A percentile compares a stretch with the other conserved stretches of the same genome.
phyloP scores from a whole-genome alignment of 805 yeast species.

The Ogataea paraovalis region DNA sequence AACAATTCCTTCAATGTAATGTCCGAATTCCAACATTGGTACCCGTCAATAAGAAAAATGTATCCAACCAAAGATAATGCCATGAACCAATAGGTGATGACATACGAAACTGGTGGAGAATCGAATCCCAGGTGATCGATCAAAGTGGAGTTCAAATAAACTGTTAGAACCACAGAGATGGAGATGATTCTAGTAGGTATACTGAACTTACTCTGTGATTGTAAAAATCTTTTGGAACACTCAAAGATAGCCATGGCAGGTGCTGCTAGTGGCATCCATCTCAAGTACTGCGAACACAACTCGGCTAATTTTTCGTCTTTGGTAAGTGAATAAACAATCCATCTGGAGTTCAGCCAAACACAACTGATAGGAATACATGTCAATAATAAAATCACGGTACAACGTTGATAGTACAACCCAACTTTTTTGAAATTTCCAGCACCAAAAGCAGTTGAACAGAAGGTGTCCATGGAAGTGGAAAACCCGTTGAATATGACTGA shows the following conservation, averaged over 20 bases:
- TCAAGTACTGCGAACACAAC: slow-evolving; percentile 53
- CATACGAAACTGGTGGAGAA: slow-evolving; percentile 72
- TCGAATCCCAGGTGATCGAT: slow-evolving; percentile 62
- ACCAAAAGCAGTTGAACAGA: slow-evolving; percentile 75
- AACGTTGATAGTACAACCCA: slow-evolving; percentile 63
- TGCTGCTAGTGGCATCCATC: slow-evolving; percentile 51
- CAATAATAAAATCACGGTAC: slow-evolving; percentile 49
- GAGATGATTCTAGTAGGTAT: slow-evolving; percentile 66
- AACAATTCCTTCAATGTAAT: slow-evolving; percentile 31
- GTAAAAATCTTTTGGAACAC: slow-evolving; percentile 67
- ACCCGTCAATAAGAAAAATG: slow-evolving; percentile 55
- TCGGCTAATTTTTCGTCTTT: slow-evolving; percentile 37
- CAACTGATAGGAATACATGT: slow-evolving; percentile 51
- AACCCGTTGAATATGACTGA: slow-evolving; percentile 71
- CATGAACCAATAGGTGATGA: slow-evolving; percentile 67
- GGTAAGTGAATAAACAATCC: slow-evolving; percentile 39
- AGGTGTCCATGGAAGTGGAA: slow-evolving; percentile 68
- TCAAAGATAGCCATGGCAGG: slow-evolving; percentile 69
- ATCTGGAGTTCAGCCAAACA: slow-evolving; percentile 55
- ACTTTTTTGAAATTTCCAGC: slow-evolving; percentile 56
- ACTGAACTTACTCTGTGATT: slow-evolving; percentile 72
- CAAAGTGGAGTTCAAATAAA: slow-evolving; percentile 51
- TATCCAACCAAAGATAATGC: slow-evolving; percentile 49
- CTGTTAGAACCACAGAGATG: slow-evolving; percentile 67
- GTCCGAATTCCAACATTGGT: slow-evolving; percentile 54